A percentile compares a stretch with the other conserved stretches of the same genome.
phyloP scores from a whole-genome alignment of 352 stramenopile species.

The Globisporangium cederbergense region DNA sequence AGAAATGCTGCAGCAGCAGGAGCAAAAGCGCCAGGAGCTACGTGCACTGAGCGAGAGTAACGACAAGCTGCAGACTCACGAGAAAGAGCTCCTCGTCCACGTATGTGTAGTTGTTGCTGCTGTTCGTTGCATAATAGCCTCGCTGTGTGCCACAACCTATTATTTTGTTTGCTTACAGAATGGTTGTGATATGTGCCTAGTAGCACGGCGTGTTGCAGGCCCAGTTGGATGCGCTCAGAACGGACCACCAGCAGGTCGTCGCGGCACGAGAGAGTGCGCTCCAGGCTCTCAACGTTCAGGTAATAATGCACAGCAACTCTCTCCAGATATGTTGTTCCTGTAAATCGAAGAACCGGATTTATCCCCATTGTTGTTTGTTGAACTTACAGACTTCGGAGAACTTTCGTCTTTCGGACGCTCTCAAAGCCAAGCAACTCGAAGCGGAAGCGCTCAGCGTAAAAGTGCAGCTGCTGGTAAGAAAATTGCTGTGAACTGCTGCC shows the following conservation, averaged over 20 bases:
- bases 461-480: conserved; percentile 24
- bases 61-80: conserved; percentile 2
- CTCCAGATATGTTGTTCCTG: background rate
- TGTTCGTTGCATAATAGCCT: background rate
- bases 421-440: conserved; percentile 31
- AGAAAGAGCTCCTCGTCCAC: conserved; percentile 7
- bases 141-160: too few species aligned
- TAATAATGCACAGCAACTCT: background rate
- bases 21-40: conserved; percentile 21
- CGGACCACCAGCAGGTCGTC: conserved; percentile 20
- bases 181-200: background rate
- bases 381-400: conserved; percentile 21
- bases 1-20: conserved; percentile 11
- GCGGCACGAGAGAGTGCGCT: conserved; percentile 19
- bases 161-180: background rate
- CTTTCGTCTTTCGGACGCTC: conserved; percentile 15
- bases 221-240: conserved; percentile 17
- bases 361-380: background rate
- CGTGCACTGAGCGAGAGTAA: background rate
- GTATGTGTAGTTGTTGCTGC: background rate
- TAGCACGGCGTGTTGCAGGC: conserved; percentile 13
- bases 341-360: background rate
- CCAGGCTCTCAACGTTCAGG: conserved; percentile 20
- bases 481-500: background rate
- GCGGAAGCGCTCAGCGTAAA: conserved; percentile 16